Conservation (phyloP, 306 rosid species). For the Bauhinia variegata region DNA sequence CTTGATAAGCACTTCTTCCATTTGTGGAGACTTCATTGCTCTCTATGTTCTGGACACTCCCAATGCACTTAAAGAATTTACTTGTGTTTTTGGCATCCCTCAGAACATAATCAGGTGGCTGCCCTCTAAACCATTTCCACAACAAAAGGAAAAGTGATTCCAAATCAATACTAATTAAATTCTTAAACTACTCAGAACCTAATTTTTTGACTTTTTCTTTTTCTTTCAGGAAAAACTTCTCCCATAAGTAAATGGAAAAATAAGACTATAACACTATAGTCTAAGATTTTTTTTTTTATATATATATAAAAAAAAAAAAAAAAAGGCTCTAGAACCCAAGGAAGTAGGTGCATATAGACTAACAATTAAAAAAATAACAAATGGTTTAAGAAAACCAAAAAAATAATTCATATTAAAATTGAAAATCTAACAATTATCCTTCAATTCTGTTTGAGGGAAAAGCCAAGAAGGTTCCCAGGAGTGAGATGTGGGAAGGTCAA, state of each 20-base stretch:
- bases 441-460: constrained; percentile 2
- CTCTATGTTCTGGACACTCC: constrained; percentile 70
- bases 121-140: constrained; percentile 67
- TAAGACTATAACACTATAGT: no score
- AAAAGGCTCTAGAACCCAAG: no score
- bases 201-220: no score
- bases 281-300: no score
- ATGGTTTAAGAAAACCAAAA: constrained; percentile 15
- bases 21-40: constrained; percentile 54
- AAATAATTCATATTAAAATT: constrained; percentile 11
- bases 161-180: constrained; percentile 3
- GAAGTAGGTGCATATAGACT: no score
- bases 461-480: neutral
- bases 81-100: constrained; percentile 93
- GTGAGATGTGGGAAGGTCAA: neutral
- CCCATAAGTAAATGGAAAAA: no score
- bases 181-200: no score
- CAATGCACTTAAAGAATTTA: constrained; percentile 86
- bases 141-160: constrained; percentile 28
- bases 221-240: no score
- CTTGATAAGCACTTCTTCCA: constrained; percentile 73
- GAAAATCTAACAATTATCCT: constrained; percentile 23
- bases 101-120: constrained; percentile 92
- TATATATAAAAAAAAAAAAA: no score
- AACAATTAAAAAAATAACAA: constrained; percentile 9